Base-by-base conservation (phyloP, 768 basidiomycete species). In the Crepidotus variabilis region DNA sequence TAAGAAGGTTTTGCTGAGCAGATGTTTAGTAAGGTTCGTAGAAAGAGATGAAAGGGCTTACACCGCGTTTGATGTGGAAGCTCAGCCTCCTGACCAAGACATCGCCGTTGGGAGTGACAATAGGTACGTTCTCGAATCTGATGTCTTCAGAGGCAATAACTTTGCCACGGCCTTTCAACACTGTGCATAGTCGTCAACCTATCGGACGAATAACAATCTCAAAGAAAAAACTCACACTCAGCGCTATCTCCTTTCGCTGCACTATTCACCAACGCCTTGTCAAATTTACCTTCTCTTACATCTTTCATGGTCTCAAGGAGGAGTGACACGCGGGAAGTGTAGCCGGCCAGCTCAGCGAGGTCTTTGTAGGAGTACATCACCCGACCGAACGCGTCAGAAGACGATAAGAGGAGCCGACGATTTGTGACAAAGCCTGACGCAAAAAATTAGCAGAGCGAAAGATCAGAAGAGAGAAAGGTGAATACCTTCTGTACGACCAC, bases 321-420 rank as follows among this genome's bases (percentile, higher is more conserved):
- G 46, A 87, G 82, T 32, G 90, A 87, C 0, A 99, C 96, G 13
- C 96, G 86, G 1, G 92, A 84, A 2, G 96, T 98, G 68, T 97
- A 98, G 10, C 96, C 96, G 2, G 96, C 94, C 33, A 99, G 83
- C 68, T 99, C 96, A 4, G 93, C 86, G 3, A 99, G 78, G 68
- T 98, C 95, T 71, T 97, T 98, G 76, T 97, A 98, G 2, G 92
- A 94, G 69, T 95, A 96, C 92, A 98, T 94, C 24, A 97, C 86
- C 18, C 95, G 84, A 32, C 94, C 94, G 63, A 98, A 90, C 1
- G 96, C 96, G 74, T 98, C 96, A 57, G 90, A 91, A 2, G 92
- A 84, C n/a, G 92, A 94, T 14, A 97, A 73, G 9, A 97, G 73
- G 36, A 97, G 79, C 20, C 94, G 81, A 52, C 94, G 78, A 67